Percentiles rank a stretch among this genome's conserved stretches.
phyloP scores from a whole-genome alignment of 768 basidiomycete species.

The Boletus insuetus region DNA sequence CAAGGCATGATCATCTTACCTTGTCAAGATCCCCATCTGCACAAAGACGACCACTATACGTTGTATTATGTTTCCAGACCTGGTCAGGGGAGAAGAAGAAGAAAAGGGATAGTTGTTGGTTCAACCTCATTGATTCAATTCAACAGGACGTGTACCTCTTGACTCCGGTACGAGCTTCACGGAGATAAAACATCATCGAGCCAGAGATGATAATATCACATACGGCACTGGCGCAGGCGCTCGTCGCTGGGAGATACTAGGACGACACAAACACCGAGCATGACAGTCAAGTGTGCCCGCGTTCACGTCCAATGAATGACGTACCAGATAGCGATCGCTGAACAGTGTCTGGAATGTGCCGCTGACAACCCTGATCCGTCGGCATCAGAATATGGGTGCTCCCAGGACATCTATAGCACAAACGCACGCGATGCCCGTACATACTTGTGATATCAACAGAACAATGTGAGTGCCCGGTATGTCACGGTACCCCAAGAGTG shows the following conservation, averaged over 20 bases:
- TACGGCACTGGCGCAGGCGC: too few species aligned
- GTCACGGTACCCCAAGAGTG: too few species aligned
- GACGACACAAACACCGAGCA: too few species aligned
- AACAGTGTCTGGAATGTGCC: too few species aligned
- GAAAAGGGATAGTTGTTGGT: background rate
- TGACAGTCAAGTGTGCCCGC: too few species aligned
- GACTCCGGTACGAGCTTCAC: background rate
- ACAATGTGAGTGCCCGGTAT: too few species aligned
- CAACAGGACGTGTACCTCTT: background rate
- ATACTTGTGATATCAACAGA: background rate
- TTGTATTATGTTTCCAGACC: too few species aligned
- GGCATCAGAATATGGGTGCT: background rate
- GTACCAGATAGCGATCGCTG: too few species aligned
- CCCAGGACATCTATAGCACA: background rate
- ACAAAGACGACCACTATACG: background rate
- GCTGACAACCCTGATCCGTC: too few species aligned
- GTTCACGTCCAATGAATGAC: too few species aligned
- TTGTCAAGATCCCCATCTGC: background rate
- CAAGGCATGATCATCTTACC: background rate
- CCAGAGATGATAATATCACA: background rate
- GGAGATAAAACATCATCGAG: slow-evolving; percentile 8
- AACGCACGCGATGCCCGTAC: background rate
- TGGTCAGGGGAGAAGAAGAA: too few species aligned
- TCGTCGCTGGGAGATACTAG: too few species aligned
- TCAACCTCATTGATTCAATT: background rate